phyloP scores from a whole-genome alignment of 257 asterid genomes.

The Scutellaria minor region DNA sequence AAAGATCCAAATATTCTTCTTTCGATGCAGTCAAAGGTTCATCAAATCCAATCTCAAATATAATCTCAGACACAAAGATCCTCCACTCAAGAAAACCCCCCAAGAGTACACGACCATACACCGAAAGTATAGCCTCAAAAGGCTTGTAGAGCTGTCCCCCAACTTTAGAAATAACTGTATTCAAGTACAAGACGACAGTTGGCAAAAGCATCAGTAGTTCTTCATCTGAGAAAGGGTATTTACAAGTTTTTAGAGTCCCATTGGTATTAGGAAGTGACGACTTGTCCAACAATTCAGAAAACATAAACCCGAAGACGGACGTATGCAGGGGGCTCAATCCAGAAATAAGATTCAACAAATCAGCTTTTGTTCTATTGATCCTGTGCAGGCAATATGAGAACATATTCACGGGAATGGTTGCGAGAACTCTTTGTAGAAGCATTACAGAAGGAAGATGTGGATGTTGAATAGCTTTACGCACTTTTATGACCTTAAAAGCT shows the following conservation, averaged over 20 bases:
- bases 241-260: slow-evolving; percentile 40
- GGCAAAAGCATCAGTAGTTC: slow-evolving; percentile 81
- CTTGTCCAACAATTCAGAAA: slow-evolving; percentile 52
- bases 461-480: slow-evolving; percentile 46
- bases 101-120: slow-evolving; percentile 57
- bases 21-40: slow-evolving; percentile 47
- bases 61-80: slow-evolving; percentile 49
- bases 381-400: slow-evolving; percentile 63
- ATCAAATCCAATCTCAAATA: slow-evolving; percentile 51
- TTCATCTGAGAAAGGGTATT: slow-evolving; percentile 48
- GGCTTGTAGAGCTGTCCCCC: slow-evolving; percentile 49
- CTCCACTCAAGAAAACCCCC: slow-evolving; percentile 69
- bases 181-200: slow-evolving; percentile 56
- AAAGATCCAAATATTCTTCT: slow-evolving; percentile 53
- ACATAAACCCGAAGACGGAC: slow-evolving; percentile 63
- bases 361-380: slow-evolving; percentile 60
- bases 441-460: slow-evolving; percentile 48
- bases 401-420: slow-evolving; percentile 55
- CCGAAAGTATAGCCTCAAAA: slow-evolving; percentile 46
- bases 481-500: slow-evolving; percentile 64
- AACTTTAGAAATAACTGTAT: slow-evolving; percentile 48
- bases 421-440: slow-evolving; percentile 63
- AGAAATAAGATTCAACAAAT: slow-evolving; percentile 59
- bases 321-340: slow-evolving; percentile 68
- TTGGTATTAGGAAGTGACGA: slow-evolving; percentile 38